Evolutionary conservation across 75 land plant species (phyloP), one percentile per base, ranked within the genome.

Genomic region (Pinus tabuliformis): DNA sequence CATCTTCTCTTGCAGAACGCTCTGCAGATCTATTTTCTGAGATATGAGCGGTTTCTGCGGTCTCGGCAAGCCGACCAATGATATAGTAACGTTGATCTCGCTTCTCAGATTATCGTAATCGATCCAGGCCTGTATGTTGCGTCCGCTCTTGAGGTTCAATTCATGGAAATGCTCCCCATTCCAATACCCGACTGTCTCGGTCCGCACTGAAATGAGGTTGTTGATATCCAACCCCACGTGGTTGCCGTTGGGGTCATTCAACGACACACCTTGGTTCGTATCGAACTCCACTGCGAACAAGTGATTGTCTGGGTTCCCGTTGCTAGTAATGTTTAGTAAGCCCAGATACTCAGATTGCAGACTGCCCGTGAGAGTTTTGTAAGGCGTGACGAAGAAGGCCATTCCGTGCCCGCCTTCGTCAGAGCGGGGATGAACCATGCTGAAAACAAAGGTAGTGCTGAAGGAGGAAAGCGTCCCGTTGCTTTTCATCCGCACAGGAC

Each of bases 211-310:
- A 5, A 49, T 78, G 70, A 91, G 39, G 33, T 74, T 74, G 73
- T 89, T 89, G 22, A 89, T 57, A 74, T 87, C 87, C 18, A 91
- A 62, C 0, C 91, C 93, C 13, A 83, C 79, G 62, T 89, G 93
- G 62, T 85, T 82, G 36, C 24, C 68, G 57, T 78, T 59, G 28
- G 84, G 86, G 77, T 91, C 92, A 1, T 18, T 11, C n/a, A 87
- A 77, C 62, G 78, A 79, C 8, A 21, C 9, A 57, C 45, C 82
- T 59, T 77, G 75, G n/a, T 77, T 26, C 3, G 89, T 83, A 75
- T 91, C 94, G 59, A 91, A 78, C 75, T 89, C 94, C 1, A 91
- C 85, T 2, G 91, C 92, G 42, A 87, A 57, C 12, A 87, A 59
- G 57, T 87, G 87, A 42, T 87, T 87, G 30, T 65, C 28, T 3